Base-by-base conservation (phyloP, 2,329 filamentous ascomycete species). In the Dactylellina sp. region DNA sequence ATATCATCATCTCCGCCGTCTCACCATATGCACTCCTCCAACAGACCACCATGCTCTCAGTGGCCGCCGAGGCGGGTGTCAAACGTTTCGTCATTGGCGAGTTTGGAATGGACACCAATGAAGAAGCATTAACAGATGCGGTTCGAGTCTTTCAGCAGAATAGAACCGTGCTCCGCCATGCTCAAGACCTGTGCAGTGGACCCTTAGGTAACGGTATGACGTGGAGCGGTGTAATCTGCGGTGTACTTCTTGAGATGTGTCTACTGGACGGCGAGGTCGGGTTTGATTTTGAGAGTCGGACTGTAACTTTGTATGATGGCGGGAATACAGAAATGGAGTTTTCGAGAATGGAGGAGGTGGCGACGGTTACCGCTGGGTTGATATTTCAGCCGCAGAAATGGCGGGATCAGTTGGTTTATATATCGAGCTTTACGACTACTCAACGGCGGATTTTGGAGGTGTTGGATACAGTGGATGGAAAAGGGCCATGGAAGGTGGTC, bases 31-130 rank as follows among this genome's bases (percentile, higher is more conserved):
- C 50, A n/a, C 40, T 65, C 3, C 28, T 49, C 25, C 25, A 24
- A 24, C 65, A 71, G 32, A 63, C 55, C 25, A 40, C 37, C 7
- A 71, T 71, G 65, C n/a, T 71, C 16, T 24, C 44, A 7, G 49
- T 56, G 2, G 65, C 65, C n/a, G 47, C 46, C 2, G 7, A 55
- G 28, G 59, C 42, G 39, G 49, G 59, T 7, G 65, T 71, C 4
- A 71, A 71, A 35, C 16, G 59, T 2, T 71, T 71, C 57, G 16
- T 71, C 11, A 1, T 63, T 11, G 50, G 49, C 3, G 65, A 71
- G 32, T 71, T 62, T 25, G 65, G 56, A 14, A 37, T 49, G 35
- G 65, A 62, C 42, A 62, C 56, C 3, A 14, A 53, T 2, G 49
- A 71, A 12, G 49, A 53, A 24, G 14, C 20, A 12, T 39, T 53